phyloP scores from a whole-genome alignment of 805 yeast species.

The Starmerella tilneyi region DNA sequence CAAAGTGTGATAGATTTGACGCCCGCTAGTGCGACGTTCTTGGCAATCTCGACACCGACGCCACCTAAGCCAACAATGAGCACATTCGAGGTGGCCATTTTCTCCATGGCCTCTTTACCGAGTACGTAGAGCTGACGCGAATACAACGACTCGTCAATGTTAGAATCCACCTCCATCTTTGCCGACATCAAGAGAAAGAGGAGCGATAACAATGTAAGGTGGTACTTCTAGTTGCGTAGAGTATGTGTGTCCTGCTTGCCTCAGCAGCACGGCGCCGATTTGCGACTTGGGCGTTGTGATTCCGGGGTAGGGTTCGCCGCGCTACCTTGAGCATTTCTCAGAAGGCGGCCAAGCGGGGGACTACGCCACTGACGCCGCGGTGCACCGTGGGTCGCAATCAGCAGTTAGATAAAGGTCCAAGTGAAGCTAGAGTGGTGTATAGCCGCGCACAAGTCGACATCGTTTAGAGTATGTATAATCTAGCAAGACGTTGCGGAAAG shows the following conservation, averaged over 20 bases:
- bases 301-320: conserved; percentile 1
- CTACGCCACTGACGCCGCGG: too few relatives aligned
- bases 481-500: too few relatives aligned
- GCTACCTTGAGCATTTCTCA: background rate
- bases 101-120: conserved; percentile 97
- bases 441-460: background rate
- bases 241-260: too few relatives aligned
- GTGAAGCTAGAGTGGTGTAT: background rate
- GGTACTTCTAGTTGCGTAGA: too few relatives aligned
- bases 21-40: conserved; percentile 93
- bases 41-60: conserved; percentile 90
- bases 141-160: conserved; percentile 85
- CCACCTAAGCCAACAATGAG: conserved; percentile 84
- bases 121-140: conserved; percentile 91
- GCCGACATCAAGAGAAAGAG: conserved; percentile 6
- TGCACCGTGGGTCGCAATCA: too few relatives aligned
- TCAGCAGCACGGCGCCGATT: too few relatives aligned
- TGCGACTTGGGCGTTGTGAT: conserved; percentile 1
- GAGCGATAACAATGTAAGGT: background rate
- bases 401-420: too few relatives aligned
- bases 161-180: conserved; percentile 8
- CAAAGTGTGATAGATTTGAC: conserved; percentile 80
- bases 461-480: too few relatives aligned
- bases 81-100: conserved; percentile 91
- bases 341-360: too few relatives aligned